Conservation (phyloP, 306 rosid genomes). For the Herpetospermum pedunculosum region DNA sequence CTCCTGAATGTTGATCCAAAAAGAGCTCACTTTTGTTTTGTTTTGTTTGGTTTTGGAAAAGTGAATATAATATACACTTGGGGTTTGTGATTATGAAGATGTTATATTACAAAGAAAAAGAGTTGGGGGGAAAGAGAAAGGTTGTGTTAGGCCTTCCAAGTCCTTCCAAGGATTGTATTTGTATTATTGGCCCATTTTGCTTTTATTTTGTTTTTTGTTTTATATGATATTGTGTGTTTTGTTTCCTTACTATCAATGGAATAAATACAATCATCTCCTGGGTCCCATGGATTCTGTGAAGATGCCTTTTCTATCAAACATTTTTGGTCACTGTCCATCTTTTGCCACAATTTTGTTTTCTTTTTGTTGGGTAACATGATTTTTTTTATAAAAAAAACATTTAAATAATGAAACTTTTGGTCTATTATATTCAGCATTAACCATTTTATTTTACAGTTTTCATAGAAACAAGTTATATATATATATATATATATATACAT, state of each 20-base stretch:
- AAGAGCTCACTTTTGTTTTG: not conserved
- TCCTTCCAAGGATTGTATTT: conserved; percentile 1
- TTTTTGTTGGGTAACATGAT: not conserved
- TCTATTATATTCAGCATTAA: no score
- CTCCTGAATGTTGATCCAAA: conserved; percentile 53
- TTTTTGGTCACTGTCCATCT: not conserved
- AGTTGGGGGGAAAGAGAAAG: conserved; percentile 3
- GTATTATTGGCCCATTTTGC: not conserved
- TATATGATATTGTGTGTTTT: not conserved
- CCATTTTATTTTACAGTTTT: not conserved
- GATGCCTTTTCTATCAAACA: conserved; percentile 5
- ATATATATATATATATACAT: no score
- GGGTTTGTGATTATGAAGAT: not conserved
- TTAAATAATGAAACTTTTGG: not conserved
- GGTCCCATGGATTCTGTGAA: not conserved
- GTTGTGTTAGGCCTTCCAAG: conserved; percentile 11
- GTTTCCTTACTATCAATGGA: not conserved
- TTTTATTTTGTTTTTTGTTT: not conserved
- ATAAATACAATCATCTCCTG: not conserved
- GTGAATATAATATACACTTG: not conserved
- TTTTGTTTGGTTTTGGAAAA: not conserved
- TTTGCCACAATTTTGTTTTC: not conserved
- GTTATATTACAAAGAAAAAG: not conserved
- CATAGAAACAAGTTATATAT: no score
- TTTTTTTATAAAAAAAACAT: not conserved